These are phyloP conservation scores for Cucurbita moschata DNA, from an alignment of 306 rosid genomes.

Conservation along the genomic window DNA sequence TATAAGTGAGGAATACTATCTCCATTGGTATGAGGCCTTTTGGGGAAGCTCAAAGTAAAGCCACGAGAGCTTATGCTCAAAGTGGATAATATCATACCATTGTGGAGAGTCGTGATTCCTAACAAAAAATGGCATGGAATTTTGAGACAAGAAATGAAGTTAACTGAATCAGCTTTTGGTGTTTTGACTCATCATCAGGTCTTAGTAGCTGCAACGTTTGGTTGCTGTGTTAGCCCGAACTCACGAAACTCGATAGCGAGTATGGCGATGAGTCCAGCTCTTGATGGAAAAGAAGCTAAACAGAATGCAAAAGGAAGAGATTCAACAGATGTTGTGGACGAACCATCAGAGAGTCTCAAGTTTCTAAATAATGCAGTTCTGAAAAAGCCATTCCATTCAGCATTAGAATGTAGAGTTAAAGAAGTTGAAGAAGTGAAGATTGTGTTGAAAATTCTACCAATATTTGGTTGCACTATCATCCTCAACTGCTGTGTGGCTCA, in stretches of 20 bases:
- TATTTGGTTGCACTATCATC: slow-evolving; percentile 57
- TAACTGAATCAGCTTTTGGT: no score
- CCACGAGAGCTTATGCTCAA: no score
- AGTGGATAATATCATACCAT: no score
- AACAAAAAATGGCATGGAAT: no score
- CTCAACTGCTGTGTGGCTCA: slow-evolving; percentile 79
- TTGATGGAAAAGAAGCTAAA: background rate
- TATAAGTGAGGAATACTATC: no score
- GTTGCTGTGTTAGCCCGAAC: slow-evolving; percentile 4
- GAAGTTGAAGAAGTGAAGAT: slow-evolving; percentile 62
- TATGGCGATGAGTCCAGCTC: slow-evolving; percentile 24
- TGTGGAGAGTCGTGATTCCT: no score
- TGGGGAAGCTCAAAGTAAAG: no score
- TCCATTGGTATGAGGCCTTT: no score
- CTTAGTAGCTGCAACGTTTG: slow-evolving; percentile 43
- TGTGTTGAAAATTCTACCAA: slow-evolving; percentile 45
- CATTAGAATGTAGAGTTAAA: slow-evolving; percentile 30
- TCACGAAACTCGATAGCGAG: slow-evolving; percentile 26
- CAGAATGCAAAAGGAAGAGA: no score
- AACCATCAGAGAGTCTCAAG: slow-evolving; percentile 20
- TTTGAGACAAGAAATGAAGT: no score
- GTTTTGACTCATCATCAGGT: slow-evolving; percentile 24
- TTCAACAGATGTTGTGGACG: no score
- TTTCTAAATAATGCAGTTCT: slow-evolving; percentile 39
- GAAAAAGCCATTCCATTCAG: slow-evolving; percentile 25